Evolutionary conservation across 495 filamentous ascomycete genomes (phyloP), one percentile per base, ranked within the genome.

Genomic region (Xylaria flabelliformis): DNA sequence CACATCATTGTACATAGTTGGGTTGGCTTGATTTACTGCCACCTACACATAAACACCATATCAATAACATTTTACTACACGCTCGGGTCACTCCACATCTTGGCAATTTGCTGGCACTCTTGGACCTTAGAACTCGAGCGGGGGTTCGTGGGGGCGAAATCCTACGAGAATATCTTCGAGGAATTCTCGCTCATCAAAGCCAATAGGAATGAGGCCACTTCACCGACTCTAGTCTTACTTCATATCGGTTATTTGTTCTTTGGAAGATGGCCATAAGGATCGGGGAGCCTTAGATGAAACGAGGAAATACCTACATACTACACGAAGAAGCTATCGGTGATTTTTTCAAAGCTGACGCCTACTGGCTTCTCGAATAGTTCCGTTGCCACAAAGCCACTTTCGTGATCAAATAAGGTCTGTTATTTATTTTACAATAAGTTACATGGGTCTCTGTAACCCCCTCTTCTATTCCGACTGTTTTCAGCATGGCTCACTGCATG

Each of bases 111-210:
- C 21, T 71, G 59, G 59, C 59, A 55, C 26, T 42, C 21, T 32
- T 48, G 32, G 17, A 21, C n/a, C 65, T 69, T 59, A 12, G 61
- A 29, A 34, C 48, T 65, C 63, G 72, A 70, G 75, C 77, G 70
- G 74, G 75, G 75, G 58, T 75, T 58, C 68, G 72, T 76, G 77
- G 75, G 75, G 75, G 75, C 77, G 69, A 64, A 79, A 77, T 76
- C 74, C 77, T 79, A 73, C 75, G 24, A 68, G 63, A 55, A 50
- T 29, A 71, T 46, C 1, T 24, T 63, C 10, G 34, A 46, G 58
- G 46, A 58, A 70, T 63, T 72, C 59, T 46, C 19, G 46, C 44
- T 13, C 44, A 41, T 73, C 56, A 41, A 71, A 48, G 56, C 63
- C 62, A 56, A 50, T 62, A 66, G 64, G 61, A 44, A 59, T 64